Conservation (phyloP, 2,329 filamentous ascomycete genomes). For the Tolypocladium nubicola region DNA sequence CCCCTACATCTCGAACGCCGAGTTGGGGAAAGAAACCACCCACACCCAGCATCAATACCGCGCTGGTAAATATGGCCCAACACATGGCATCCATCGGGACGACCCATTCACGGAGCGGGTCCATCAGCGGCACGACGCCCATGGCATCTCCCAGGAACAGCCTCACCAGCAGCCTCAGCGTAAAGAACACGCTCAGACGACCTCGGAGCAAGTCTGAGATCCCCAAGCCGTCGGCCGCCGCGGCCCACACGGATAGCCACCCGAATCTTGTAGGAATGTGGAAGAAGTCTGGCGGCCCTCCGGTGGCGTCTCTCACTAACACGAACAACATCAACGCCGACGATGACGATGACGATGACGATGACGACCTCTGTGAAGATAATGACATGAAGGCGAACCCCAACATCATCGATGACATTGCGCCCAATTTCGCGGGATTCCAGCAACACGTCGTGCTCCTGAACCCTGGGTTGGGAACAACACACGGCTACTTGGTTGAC, state of each 20-base stretch:
- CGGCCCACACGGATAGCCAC: conserved; percentile 21
- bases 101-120: conserved; percentile 47
- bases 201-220: conserved; percentile 45
- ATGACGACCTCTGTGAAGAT: conserved; percentile 45
- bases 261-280: conserved; percentile 38
- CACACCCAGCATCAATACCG: conserved; percentile 48
- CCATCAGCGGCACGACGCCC: conserved; percentile 41
- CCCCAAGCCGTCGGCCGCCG: conserved; percentile 24
- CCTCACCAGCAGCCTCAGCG: conserved; percentile 29
- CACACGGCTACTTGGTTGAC: conserved; percentile 56
- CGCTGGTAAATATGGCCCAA: conserved; percentile 43
- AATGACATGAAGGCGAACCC: conserved; percentile 51
- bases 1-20: conserved; percentile 37
- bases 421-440: conserved; percentile 68
- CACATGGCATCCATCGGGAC: conserved; percentile 45
- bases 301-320: conserved; percentile 36
- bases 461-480: conserved; percentile 57
- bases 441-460: conserved; percentile 60
- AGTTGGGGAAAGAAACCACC: conserved; percentile 41
- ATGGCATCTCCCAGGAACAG: conserved; percentile 43
- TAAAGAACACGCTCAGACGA: conserved; percentile 40
- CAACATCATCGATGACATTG: conserved; percentile 55
- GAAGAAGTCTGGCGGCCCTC: conserved; percentile 42
- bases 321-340: conserved; percentile 5
- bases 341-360: conserved; percentile 38